Conservation (phyloP, 306 rosid genomes). For the Vigna trinervia region DNA sequence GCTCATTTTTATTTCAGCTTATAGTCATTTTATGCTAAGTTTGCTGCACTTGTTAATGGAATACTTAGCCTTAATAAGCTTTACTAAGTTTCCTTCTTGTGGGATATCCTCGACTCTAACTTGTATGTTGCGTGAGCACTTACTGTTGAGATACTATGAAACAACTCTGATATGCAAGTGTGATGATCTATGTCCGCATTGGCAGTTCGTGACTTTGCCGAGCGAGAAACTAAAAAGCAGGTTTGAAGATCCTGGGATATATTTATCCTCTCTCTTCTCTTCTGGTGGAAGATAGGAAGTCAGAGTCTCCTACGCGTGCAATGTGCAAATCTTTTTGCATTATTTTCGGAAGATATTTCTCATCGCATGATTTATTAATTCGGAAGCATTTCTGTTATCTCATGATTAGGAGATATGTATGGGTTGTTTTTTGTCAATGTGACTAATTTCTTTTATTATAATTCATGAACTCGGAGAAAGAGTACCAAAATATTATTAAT, state of each 20-base stretch:
- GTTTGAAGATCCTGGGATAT: background rate
- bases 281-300: too few species aligned
- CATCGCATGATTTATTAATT: too few species aligned
- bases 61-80: background rate
- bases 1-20: background rate
- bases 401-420: too few species aligned
- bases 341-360: too few species aligned
- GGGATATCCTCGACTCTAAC: background rate
- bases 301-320: too few species aligned
- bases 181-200: background rate
- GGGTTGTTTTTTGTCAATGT: too few species aligned
- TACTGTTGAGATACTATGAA: background rate
- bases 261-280: background rate
- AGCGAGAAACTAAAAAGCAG: background rate
- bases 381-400: too few species aligned
- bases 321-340: too few species aligned
- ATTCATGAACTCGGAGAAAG: too few species aligned
- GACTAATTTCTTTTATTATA: too few species aligned
- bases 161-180: conserved; percentile 12
- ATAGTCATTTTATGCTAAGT: background rate
- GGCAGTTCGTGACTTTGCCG: background rate
- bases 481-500: too few species aligned
- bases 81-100: background rate
- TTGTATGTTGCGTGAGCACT: background rate
- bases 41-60: background rate